A percentile compares a stretch with the other conserved stretches of the same genome.
These are phyloP conservation scores for Emergomyces orientalis DNA, from an alignment of 2,329 filamentous ascomycete genomes.

Conservation along the genomic window DNA sequence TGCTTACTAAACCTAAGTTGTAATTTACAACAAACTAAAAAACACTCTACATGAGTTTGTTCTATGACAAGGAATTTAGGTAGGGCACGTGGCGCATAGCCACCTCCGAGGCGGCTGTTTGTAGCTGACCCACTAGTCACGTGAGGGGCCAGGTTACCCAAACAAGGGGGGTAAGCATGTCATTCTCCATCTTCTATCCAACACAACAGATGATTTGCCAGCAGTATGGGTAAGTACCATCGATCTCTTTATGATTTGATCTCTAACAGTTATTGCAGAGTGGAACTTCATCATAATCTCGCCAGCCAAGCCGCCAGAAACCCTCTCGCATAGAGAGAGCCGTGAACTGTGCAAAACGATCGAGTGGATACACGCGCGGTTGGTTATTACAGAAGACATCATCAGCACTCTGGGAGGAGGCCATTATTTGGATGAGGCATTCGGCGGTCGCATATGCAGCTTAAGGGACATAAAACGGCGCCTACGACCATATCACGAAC, in stretches of 20 bases:
- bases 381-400: background rate
- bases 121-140: no score
- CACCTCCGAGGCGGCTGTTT: no score
- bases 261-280: slow-evolving; percentile 5
- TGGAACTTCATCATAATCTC: slow-evolving; percentile 1
- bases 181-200: background rate
- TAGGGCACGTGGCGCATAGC: no score
- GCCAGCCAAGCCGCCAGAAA: background rate
- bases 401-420: background rate
- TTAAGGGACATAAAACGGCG: background rate
- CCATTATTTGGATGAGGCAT: background rate
- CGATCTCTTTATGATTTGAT: slow-evolving; percentile 5
- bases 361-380: background rate
- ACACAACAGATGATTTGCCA: slow-evolving; percentile 3
- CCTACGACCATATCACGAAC: background rate
- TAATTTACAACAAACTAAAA: no score
- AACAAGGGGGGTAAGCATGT: background rate
- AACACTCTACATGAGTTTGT: no score
- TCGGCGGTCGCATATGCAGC: background rate
- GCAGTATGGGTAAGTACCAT: slow-evolving; percentile 4
- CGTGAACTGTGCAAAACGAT: background rate
- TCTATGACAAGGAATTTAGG: no score
- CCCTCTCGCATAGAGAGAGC: slow-evolving; percentile 1
- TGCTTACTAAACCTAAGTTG: no score
- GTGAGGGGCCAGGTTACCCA: background rate